These are phyloP conservation scores for Fagopyrum homotropicum DNA, from an alignment of 148 eudicot species.

Conservation along the genomic window DNA sequence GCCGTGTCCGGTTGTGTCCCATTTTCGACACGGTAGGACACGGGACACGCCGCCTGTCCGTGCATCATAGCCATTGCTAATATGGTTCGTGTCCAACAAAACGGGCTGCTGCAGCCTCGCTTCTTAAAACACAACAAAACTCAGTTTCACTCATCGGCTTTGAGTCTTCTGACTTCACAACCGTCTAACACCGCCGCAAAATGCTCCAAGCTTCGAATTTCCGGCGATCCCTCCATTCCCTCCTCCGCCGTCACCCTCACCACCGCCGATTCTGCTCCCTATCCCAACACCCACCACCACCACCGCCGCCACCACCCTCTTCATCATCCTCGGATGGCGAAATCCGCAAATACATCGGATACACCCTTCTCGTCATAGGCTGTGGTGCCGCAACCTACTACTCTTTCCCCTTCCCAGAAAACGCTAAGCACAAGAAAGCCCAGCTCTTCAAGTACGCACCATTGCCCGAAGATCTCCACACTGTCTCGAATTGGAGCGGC, in stretches of 20 bases:
- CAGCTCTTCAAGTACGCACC: conserved; percentile 86
- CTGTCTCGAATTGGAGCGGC: conserved; percentile 81
- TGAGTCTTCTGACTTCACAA: not conserved
- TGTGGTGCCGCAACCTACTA: conserved; percentile 79
- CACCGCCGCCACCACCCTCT: conserved; percentile 26
- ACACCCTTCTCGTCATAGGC: conserved; percentile 52
- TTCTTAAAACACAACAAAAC: not conserved
- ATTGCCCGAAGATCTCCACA: conserved; percentile 76
- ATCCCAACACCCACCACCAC: conserved; percentile 21
- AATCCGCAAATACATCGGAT: conserved; percentile 73
- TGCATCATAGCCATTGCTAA: no score
- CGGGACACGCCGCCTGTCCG: no score
- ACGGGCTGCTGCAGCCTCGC: not conserved
- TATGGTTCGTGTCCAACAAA: no score
- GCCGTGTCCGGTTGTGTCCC: no score
- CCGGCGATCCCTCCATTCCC: conserved; percentile 42
- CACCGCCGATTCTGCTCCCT: conserved; percentile 27
- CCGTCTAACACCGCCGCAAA: conserved; percentile 15
- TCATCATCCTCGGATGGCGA: conserved; percentile 46
- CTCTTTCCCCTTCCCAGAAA: conserved; percentile 81
- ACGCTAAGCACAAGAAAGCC: conserved; percentile 81
- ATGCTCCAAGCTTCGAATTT: conserved; percentile 45
- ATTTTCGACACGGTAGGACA: no score
- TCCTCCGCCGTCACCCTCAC: conserved; percentile 24
- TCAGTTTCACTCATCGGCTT: not conserved